Evolutionary conservation across 202 grass and related monocot genomes (phyloP).

Genomic region (Brachypodium distachyon): DNA sequence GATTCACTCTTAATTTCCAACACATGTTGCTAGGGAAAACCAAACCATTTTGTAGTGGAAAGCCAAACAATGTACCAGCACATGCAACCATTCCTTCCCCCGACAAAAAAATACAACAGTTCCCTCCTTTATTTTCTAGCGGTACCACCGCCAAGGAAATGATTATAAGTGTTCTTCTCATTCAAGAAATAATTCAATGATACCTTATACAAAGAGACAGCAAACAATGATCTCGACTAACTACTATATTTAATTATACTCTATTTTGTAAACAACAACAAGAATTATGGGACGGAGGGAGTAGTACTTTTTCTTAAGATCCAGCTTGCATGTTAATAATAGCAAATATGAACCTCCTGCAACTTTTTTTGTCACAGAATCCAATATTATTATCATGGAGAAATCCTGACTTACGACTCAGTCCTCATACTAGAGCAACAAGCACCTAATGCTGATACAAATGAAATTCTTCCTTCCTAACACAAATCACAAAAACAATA

Average conservation of each 20-base stretch:
- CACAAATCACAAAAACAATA: not conserved
- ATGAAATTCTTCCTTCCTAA: not conserved
- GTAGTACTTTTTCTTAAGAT: too few species aligned
- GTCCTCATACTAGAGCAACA: not conserved
- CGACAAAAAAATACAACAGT: too few species aligned
- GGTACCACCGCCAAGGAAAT: not conserved
- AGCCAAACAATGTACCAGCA: not conserved
- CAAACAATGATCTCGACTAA: too few species aligned
- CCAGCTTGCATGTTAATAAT: not conserved
- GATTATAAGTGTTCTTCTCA: not conserved
- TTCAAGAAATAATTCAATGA: not conserved
- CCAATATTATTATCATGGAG: not conserved
- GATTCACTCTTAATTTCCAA: not conserved
- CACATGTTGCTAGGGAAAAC: not conserved
- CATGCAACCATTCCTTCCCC: not conserved
- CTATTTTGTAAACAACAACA: too few species aligned
- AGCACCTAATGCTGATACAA: not conserved
- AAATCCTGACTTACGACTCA: not conserved
- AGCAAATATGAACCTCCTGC: not conserved
- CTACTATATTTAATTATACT: too few species aligned
- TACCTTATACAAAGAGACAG: too few species aligned
- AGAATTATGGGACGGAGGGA: too few species aligned
- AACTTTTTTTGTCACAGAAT: too few species aligned
- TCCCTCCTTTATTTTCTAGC: not conserved
- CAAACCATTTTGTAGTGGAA: not conserved